Percentiles rank a stretch among this genome's conserved stretches.
phyloP scores from a whole-genome alignment of 2,329 filamentous ascomycete genomes.

The Arthrinium phaeospermum region DNA sequence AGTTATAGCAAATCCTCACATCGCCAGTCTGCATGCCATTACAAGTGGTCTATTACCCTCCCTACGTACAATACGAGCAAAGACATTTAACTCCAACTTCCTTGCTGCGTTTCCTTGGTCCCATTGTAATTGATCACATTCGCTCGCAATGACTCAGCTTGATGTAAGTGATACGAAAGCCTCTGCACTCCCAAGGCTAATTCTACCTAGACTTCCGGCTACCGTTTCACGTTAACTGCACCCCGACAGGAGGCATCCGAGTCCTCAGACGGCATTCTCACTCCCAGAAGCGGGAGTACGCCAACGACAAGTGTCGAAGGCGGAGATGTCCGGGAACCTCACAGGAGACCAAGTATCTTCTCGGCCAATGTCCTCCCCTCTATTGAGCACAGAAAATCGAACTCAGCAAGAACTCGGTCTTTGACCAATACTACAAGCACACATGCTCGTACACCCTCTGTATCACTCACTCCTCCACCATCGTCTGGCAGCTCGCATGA shows the following conservation, averaged over 20 bases:
- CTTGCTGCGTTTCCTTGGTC: neutral
- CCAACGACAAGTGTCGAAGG: neutral
- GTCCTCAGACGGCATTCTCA: neutral
- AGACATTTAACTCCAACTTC: neutral
- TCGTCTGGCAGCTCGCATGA: neutral
- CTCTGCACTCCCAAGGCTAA: neutral
- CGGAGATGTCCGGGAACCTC: neutral
- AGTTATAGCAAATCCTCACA: neutral
- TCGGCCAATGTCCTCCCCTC: neutral
- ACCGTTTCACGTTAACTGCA: neutral
- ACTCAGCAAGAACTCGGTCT: neutral
- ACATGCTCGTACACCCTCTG: neutral
- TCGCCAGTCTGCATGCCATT: accelerated
- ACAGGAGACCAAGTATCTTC: neutral
- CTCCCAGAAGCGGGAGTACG: neutral
- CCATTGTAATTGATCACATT: neutral
- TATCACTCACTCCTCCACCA: neutral
- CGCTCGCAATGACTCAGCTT: neutral
- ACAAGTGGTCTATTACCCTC: no score
- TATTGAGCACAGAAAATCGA: neutral
- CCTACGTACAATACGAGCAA: neutral
- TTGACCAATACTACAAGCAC: neutral
- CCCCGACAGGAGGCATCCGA: neutral
- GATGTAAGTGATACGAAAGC: neutral
- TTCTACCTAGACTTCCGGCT: neutral